Conservation (phyloP, 352 stramenopile species). For the Thalassiosira ordinaria region DNA sequence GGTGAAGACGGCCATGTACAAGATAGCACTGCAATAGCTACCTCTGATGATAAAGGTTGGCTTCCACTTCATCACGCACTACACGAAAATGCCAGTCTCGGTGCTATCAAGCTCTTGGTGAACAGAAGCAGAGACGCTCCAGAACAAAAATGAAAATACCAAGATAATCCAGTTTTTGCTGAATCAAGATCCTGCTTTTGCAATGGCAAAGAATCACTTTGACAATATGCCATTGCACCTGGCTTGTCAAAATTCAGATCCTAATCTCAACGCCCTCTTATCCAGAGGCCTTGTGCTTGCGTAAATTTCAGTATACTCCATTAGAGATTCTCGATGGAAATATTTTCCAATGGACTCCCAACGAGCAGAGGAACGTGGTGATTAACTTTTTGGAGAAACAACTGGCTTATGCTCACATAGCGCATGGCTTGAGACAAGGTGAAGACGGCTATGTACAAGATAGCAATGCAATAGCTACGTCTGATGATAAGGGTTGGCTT, state of each 20-base stretch:
- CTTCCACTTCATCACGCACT: constrained; percentile 18
- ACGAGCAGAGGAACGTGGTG: too few relatives aligned
- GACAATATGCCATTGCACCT: not conserved
- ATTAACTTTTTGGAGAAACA: not conserved
- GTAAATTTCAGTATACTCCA: not conserved
- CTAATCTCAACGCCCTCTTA: not conserved
- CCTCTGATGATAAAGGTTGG: constrained; percentile 2
- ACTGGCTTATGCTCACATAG: not conserved
- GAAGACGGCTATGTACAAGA: too few relatives aligned
- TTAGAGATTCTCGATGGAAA: not conserved
- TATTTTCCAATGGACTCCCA: not conserved
- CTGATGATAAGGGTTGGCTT: constrained; percentile 4
- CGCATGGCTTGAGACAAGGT: too few relatives aligned
- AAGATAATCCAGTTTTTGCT: not conserved
- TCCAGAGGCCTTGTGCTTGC: not conserved
- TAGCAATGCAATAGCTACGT: not conserved
- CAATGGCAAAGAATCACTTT: too few relatives aligned
- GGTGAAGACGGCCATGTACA: too few relatives aligned
- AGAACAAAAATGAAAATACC: not conserved
- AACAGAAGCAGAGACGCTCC: too few relatives aligned
- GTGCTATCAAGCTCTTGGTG: constrained; percentile 18
- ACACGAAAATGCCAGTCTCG: not conserved
- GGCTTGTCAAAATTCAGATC: not conserved
- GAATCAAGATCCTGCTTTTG: too few relatives aligned
- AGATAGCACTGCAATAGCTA: constrained; percentile 2